phyloP scores from a whole-genome alignment of 1,139 yeast species.

The Kazachstania sp. region DNA sequence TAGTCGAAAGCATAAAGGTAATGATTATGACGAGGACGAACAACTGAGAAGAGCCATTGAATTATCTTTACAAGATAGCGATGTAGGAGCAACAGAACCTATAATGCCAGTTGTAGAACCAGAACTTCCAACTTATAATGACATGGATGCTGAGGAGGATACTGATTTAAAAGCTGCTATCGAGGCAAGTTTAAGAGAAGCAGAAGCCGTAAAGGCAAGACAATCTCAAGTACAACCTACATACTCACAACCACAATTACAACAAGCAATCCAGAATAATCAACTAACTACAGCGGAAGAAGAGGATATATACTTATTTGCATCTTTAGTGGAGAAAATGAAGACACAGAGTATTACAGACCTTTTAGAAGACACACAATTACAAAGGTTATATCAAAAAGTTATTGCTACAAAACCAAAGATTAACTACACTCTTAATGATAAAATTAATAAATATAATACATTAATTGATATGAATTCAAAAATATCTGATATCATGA shows the following conservation, averaged over 20 bases:
- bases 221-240: conserved; percentile 4
- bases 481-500: conserved; percentile 69
- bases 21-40: conserved; percentile 52
- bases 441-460: conserved; percentile 61
- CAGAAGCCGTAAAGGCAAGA: conserved; percentile 38
- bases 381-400: conserved; percentile 56
- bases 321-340: conserved; percentile 52
- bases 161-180: conserved; percentile 91
- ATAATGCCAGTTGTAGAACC: conserved; percentile 17
- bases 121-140: conserved; percentile 28
- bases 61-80: conserved; percentile 57
- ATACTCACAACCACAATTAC: conserved; percentile 12
- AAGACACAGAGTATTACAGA: conserved; percentile 46
- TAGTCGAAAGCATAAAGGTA: conserved; percentile 3
- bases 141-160: conserved; percentile 52
- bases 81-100: conserved; percentile 23
- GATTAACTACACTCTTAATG: conserved; percentile 55
- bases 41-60: conserved; percentile 73
- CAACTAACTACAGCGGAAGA: conserved; percentile 69
- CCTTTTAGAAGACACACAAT: conserved; percentile 50
- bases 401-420: conserved; percentile 68
- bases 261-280: conserved; percentile 40
- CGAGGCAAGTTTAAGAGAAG: conserved; percentile 80
- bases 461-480: conserved; percentile 68
- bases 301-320: conserved; percentile 65